Base-by-base conservation (phyloP, 495 filamentous ascomycete genomes). In the Lentithecium fluviatile region DNA sequence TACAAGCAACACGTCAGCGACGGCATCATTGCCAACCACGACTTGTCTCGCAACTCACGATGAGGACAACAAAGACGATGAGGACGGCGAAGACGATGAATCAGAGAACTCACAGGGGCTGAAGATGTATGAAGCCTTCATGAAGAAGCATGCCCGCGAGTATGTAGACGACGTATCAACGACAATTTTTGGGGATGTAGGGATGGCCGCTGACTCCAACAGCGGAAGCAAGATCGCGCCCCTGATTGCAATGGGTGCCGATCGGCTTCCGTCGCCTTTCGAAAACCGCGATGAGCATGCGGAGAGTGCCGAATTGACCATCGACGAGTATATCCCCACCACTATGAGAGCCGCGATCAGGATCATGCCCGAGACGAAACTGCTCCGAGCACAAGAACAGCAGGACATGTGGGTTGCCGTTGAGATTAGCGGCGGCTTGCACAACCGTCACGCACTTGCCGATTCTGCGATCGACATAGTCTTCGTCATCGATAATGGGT, bases 401-500 rank as follows among this genome's bases (percentile, higher is more conserved):
- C 50, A 49, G 25, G n/a, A 29, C 19, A 25, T 62, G 17, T 55
- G 42, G 45, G 25, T 62, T 21, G 26, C 51, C 24, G 32, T 62
- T 17, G 58, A 55, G 21, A 13, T 62, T 2, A 51, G 56, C 17
- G 58, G 50, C n/a, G 34, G 40, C 12, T 21, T 56, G 4, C 29
- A 62, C 21, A 55, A 56, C 21, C 12, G 12, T 4, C 40, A 38
- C n/a, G 7, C 17, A 2, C 32, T 62, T 17, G 12, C 25, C 8
- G 32, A 55, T 15, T 6, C 24, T 4, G 23, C 23, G 12, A 46
- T 62, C 8, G 58, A 62, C 29, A 13, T 62, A 10, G 17, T 62
- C 19, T 20, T 62, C n/a, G n/a, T 62, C 15, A 43, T 62, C 40
- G 58, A 62, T 23, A 55, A 48, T 37, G 25, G 2, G 6, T 49